Evolutionary conservation across 176 grass and related monocot genomes (phyloP).

Genomic region (Ensete glaucum): DNA sequence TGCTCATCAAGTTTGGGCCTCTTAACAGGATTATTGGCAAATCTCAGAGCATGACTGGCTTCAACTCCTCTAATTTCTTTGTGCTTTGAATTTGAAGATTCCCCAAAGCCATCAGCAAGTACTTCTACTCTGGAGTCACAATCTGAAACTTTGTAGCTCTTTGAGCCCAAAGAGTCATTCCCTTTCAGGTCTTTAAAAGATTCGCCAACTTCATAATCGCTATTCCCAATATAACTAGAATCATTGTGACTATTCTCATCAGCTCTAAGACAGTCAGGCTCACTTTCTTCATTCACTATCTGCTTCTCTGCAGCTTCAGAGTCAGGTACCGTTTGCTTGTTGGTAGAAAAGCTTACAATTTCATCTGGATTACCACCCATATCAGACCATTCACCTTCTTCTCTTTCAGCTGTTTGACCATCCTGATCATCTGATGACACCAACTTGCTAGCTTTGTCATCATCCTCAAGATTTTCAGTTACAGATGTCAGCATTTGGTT

Average conservation of each 20-base stretch:
- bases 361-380: slow-evolving; percentile 56
- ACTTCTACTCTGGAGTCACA: slow-evolving; percentile 33
- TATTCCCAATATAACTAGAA: slow-evolving; percentile 24
- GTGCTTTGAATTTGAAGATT: slow-evolving; percentile 30
- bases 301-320: slow-evolving; percentile 29
- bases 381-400: slow-evolving; percentile 99
- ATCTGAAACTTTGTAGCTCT: slow-evolving; percentile 31
- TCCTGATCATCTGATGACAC: slow-evolving; percentile 26
- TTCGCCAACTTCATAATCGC: slow-evolving; percentile 43
- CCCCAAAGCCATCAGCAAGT: slow-evolving; percentile 26
- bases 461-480: slow-evolving; percentile 14
- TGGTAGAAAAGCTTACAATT: slow-evolving; percentile 32
- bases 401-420: slow-evolving; percentile 61
- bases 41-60: slow-evolving; percentile 80
- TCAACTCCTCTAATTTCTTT: slow-evolving; percentile 87
- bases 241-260: slow-evolving; percentile 31
- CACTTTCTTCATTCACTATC: slow-evolving; percentile 41
- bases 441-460: slow-evolving; percentile 20
- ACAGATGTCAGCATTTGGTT: slow-evolving; percentile 28
- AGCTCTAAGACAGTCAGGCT: slow-evolving; percentile 24
- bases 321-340: slow-evolving; percentile 42
- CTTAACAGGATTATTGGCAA: slow-evolving; percentile 67
- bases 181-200: slow-evolving; percentile 33
- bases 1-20: slow-evolving; percentile 78
- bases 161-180: slow-evolving; percentile 23